These are phyloP conservation scores for Phytophthora pinifolia DNA, from an alignment of 352 stramenopile species.

Conservation along the genomic window DNA sequence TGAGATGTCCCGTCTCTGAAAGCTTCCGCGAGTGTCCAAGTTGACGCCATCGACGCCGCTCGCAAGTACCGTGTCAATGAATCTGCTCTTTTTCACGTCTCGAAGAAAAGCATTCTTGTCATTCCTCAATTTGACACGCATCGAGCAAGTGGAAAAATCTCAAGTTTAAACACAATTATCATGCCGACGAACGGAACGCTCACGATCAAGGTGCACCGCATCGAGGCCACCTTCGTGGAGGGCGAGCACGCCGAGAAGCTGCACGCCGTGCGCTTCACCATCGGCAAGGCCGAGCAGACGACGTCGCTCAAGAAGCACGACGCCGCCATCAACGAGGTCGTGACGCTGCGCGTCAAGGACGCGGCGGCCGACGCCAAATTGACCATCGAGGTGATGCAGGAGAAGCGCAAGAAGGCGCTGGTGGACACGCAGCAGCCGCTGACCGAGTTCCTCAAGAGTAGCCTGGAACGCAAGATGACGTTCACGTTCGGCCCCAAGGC, in stretches of 20 bases:
- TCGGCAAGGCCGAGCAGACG: constrained; percentile 15
- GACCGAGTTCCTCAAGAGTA: constrained; percentile 28
- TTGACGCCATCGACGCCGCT: constrained; percentile 12
- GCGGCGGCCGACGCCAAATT: constrained; percentile 31
- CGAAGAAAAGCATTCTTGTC: neutral
- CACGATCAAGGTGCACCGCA: constrained; percentile 28
- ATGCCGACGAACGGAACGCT: constrained; percentile 34
- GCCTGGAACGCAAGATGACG: constrained; percentile 34
- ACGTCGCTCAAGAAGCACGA: constrained; percentile 26
- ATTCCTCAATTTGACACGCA: constrained; percentile 31
- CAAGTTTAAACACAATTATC: neutral
- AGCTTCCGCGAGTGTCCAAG: neutral
- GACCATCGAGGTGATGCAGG: constrained; percentile 39
- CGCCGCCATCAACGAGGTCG: constrained; percentile 29
- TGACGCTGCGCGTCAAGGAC: constrained; percentile 36
- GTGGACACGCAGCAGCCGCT: constrained; percentile 34
- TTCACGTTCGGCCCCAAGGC: constrained; percentile 35
- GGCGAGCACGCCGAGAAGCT: constrained; percentile 16
- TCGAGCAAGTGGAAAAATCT: neutral
- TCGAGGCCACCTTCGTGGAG: constrained; percentile 29
- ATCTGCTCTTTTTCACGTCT: neutral
- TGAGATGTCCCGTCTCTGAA: neutral
- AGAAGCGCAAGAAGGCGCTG: constrained; percentile 42
- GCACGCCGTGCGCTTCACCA: constrained; percentile 19
- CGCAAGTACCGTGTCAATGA: constrained; percentile 10